Evolutionary conservation across 495 filamentous ascomycete genomes (phyloP).

Genomic region (Daldinia caldariorum): DNA sequence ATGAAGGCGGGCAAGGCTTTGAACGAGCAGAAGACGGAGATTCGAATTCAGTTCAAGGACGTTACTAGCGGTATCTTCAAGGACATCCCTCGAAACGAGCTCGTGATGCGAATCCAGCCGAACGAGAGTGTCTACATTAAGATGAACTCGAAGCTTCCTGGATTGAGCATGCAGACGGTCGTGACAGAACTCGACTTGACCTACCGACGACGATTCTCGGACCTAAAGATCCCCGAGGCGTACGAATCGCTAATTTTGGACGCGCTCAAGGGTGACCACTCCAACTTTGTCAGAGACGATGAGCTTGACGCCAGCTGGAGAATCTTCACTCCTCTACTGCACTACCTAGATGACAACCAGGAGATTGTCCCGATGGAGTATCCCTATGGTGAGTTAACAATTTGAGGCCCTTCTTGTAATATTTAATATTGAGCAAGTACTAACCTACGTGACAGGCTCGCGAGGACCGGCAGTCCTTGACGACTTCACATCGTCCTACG

Average conservation of each 20-base stretch:
- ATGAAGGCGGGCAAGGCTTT: constrained; percentile 99
- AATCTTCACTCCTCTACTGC: constrained; percentile 95
- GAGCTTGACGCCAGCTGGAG: constrained; percentile 98
- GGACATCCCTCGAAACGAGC: constrained; percentile 98
- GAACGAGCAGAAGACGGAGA: constrained; percentile 99
- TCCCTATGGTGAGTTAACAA: constrained; percentile 86
- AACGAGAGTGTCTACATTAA: constrained; percentile 99
- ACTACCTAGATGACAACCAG: constrained; percentile 98
- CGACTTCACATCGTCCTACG: constrained; percentile 97
- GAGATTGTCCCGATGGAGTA: constrained; percentile 99
- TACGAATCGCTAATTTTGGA: constrained; percentile 98
- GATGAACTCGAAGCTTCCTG: constrained; percentile 99
- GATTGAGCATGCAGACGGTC: constrained; percentile 99
- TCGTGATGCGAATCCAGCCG: constrained; percentile 98
- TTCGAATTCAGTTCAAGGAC: constrained; percentile 99
- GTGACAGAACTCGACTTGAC: constrained; percentile 99
- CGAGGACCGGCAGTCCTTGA: constrained; percentile 96
- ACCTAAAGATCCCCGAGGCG: constrained; percentile 99
- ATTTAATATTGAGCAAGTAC: neutral
- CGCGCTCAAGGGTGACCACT: constrained; percentile 98
- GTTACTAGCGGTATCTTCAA: constrained; percentile 99
- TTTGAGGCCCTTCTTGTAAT: neutral
- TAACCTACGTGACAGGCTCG: constrained; percentile 70
- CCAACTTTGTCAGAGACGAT: constrained; percentile 99
- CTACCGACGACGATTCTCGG: constrained; percentile 97